Conservation (phyloP, 768 basidiomycete genomes). For the Tulasnella sp. region DNA sequence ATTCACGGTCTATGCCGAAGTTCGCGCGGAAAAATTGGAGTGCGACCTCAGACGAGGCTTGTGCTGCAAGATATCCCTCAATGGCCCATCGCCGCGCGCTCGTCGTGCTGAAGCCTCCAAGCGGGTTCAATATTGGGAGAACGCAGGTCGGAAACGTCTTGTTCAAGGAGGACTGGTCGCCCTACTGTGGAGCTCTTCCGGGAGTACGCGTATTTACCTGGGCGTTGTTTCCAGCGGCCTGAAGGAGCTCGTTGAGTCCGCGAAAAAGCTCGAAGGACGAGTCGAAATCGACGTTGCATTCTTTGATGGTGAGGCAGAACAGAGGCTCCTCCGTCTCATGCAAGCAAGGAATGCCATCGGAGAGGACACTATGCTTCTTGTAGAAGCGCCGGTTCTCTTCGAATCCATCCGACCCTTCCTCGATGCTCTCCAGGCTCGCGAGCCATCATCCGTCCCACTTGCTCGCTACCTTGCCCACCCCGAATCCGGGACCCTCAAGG, state of each 20-base stretch:
- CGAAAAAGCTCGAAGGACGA: slow-evolving; percentile 30
- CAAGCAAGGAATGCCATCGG: neutral
- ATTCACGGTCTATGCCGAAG: slow-evolving; percentile 25
- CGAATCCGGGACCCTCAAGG: slow-evolving; percentile 9
- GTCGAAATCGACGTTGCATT: slow-evolving; percentile 50
- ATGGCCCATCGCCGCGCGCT: slow-evolving; percentile 51
- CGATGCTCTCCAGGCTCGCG: slow-evolving; percentile 44
- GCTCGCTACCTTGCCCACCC: slow-evolving; percentile 44
- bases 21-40: slow-evolving; percentile 14
- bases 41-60: slow-evolving; percentile 38
- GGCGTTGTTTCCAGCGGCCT: slow-evolving; percentile 43
- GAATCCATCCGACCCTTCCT: slow-evolving; percentile 64
- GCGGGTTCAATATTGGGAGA: slow-evolving; percentile 55
- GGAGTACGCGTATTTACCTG: slow-evolving; percentile 37
- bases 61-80: slow-evolving; percentile 40
- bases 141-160: slow-evolving; percentile 49
- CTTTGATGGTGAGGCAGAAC: slow-evolving; percentile 52
- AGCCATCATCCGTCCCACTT: slow-evolving; percentile 54
- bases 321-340: slow-evolving; percentile 30
- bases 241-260: slow-evolving; percentile 42
- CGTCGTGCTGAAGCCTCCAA: slow-evolving; percentile 34
- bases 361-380: slow-evolving; percentile 32
- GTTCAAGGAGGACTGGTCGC: slow-evolving; percentile 59
- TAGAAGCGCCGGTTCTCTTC: slow-evolving; percentile 60
- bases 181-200: slow-evolving; percentile 33